Evolutionary conservation across 176 grass and related monocot species (phyloP), one percentile per base, ranked within the genome.

Genomic region (Tillandsia fasciculata): DNA sequence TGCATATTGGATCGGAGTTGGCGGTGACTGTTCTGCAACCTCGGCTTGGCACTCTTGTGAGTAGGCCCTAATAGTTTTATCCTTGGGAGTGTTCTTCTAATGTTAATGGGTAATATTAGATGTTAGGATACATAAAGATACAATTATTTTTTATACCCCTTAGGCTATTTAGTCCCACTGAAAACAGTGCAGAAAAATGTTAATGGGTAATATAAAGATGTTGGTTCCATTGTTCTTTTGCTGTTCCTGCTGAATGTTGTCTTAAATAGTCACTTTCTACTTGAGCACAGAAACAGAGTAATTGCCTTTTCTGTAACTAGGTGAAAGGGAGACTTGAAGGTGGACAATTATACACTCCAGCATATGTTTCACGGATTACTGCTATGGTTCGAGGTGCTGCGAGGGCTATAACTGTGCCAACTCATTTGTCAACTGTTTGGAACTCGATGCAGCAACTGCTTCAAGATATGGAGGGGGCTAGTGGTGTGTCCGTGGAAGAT

Each of bases 291-390:
- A 57, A 66, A 15, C 56, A 51, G 54, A 47, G 9, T 47, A 48
- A n/a, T 70, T 67, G 11, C 52, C 49, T 63, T 67, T 51, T 5
- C n/a, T 80, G 48, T 57, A 64, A 59, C 24, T 73, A 97, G 93
- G 86, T 97, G 65, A 87, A 92, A 87, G 93, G 93, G 68, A 90
- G 93, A 73, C 77, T 97, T 67, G 93, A 97, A 87, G 93, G 93
- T 66, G 93, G 89, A 51, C 89, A 97, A 50, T 74, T 97, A 65
- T 97, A 92, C 66, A 97, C 93, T 56, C 93, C 93, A 80, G 89
- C 93, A 28, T 92, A 92, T 54, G 71, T 97, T 49, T 84, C 84
- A 68, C 84, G 88, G 53, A 92, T 97, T 72, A 92, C 89, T 81
- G 73, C 89, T 56, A 97, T 97, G 93, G 82, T 92, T 17, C 89